These are phyloP conservation scores for Fonsecaea monophora DNA, from an alignment of 2,329 filamentous ascomycete species.

Conservation along the genomic window DNA sequence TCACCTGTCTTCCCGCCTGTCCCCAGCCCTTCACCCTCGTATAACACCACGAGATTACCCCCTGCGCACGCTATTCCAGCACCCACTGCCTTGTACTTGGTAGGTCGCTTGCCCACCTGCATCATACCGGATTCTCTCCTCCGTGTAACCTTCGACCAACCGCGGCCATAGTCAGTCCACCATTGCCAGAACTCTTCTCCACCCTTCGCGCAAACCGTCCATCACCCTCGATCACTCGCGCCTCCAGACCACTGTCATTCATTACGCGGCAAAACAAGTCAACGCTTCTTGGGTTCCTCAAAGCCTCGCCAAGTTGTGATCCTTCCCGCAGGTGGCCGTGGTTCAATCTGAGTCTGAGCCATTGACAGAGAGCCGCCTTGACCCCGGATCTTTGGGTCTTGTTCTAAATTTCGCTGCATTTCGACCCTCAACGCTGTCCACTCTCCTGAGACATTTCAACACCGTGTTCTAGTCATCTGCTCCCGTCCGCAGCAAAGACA, in stretches of 20 bases:
- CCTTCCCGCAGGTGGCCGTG: constrained; percentile 1
- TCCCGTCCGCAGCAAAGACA: constrained; percentile 1
- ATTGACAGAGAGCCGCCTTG: not conserved
- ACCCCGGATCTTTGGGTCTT: constrained; percentile 12
- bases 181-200: not conserved
- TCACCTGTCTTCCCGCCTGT: not conserved
- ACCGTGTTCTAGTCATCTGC: constrained; percentile 11
- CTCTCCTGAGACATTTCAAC: constrained; percentile 32
- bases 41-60: constrained; percentile 1
- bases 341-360: constrained; percentile 15
- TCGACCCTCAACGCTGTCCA: constrained; percentile 16
- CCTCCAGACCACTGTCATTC: not conserved
- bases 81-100: not conserved
- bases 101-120: constrained; percentile 1
- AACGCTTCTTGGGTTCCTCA: constrained; percentile 28
- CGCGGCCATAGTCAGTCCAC: not conserved
- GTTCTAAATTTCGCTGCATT: constrained; percentile 26
- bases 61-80: not conserved
- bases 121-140: not conserved
- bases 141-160: constrained; percentile 1
- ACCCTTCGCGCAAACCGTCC: not conserved
- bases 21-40: not conserved
- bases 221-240: not conserved
- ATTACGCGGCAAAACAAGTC: no score
- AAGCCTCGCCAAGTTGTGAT: constrained; percentile 6